Evolutionary conservation across 1,284 basidiomycete species (phyloP).

Genomic region (Apiotrichum laibachii): DNA sequence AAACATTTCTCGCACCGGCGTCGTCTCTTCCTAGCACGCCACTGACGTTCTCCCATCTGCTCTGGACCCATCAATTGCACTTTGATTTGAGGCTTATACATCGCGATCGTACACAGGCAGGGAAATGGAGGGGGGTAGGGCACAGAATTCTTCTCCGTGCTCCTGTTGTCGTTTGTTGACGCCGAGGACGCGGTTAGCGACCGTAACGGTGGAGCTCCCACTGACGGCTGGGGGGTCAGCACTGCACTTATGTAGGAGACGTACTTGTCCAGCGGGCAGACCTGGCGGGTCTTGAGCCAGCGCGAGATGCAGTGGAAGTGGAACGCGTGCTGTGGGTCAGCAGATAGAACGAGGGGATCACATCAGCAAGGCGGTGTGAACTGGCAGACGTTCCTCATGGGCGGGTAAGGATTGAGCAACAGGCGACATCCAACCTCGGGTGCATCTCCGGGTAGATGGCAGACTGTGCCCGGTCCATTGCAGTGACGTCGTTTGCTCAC

Average conservation of each 20-base stretch:
- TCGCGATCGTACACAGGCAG: slow-evolving; percentile 5
- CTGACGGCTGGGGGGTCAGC: slow-evolving; percentile 50
- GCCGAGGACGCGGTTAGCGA: slow-evolving; percentile 28
- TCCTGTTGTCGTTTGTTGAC: background rate
- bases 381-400: too few relatives aligned
- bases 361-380: background rate
- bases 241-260: background rate
- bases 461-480: too few relatives aligned
- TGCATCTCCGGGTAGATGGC: too few relatives aligned
- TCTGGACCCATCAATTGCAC: too few relatives aligned
- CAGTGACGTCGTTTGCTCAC: too few relatives aligned
- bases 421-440: too few relatives aligned
- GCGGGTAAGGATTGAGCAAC: too few relatives aligned
- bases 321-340: slow-evolving; percentile 81
- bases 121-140: background rate
- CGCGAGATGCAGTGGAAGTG: slow-evolving; percentile 99
- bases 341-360: background rate
- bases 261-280: slow-evolving; percentile 95
- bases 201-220: slow-evolving; percentile 54
- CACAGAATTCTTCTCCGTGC: background rate
- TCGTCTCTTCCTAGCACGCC: too few relatives aligned
- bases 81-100: slow-evolving; percentile 1
- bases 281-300: slow-evolving; percentile 98
- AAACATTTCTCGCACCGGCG: too few relatives aligned
- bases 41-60: too few relatives aligned